Percentiles rank a stretch among this genome's conserved stretches.
Conservation (phyloP, 2,329 filamentous ascomycete genomes). For the Diaporthe citriasiana region DNA sequence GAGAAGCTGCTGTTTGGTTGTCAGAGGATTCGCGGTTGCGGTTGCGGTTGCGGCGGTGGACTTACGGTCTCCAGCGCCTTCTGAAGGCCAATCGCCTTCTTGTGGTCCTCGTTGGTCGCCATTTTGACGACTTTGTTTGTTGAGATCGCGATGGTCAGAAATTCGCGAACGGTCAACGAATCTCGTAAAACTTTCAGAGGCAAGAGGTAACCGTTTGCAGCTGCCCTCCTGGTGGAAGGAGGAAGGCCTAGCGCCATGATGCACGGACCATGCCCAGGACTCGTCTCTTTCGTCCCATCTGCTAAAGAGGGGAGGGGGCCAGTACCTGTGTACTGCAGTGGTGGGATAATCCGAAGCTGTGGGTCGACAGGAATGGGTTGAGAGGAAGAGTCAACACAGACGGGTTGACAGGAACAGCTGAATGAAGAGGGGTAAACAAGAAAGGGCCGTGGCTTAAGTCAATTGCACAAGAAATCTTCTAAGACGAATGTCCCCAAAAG, state of each 20-base stretch:
- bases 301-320: background rate
- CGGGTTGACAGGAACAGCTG: background rate
- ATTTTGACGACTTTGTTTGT: background rate
- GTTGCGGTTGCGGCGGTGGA: background rate
- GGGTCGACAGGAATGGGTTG: background rate
- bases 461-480: background rate
- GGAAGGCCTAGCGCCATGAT: background rate
- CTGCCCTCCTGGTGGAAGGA: background rate
- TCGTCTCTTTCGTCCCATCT: background rate
- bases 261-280: background rate
- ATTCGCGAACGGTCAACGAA: slow-evolving; percentile 1
- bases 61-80: slow-evolving; percentile 30
- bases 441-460: background rate
- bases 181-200: background rate
- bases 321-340: background rate
- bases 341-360: background rate
- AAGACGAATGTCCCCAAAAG: background rate
- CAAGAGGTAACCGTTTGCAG: background rate
- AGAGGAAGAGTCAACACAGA: background rate
- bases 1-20: slow-evolving; percentile 33
- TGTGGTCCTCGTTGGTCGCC: background rate
- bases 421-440: background rate
- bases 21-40: background rate
- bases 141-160: background rate
- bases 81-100: slow-evolving; percentile 8